Percentiles rank a stretch among this genome's conserved stretches.
phyloP scores from a whole-genome alignment of 2,329 filamentous ascomycete species.

The Monosporascus sp. region DNA sequence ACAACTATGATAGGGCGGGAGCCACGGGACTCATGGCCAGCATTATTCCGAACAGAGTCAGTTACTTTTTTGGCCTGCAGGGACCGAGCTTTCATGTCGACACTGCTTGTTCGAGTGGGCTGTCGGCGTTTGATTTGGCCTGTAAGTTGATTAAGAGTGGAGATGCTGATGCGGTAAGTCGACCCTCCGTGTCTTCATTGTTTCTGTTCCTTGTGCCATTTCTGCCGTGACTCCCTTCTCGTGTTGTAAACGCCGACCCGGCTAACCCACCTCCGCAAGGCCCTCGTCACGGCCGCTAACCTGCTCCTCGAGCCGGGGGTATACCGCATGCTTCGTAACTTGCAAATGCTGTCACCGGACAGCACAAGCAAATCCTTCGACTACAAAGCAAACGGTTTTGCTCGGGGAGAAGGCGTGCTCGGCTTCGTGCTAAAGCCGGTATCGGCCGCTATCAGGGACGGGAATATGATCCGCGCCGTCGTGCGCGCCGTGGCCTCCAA shows the following conservation, averaged over 20 bases:
- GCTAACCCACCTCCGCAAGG: conserved; percentile 11
- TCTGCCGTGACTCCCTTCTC: too few relatives aligned
- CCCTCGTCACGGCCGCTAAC: conserved; percentile 29
- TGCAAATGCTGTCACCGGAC: conserved; percentile 36
- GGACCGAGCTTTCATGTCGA: conserved; percentile 33
- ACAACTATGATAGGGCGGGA: conserved; percentile 26
- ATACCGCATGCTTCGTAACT: conserved; percentile 19
- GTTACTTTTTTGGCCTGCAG: conserved; percentile 34
- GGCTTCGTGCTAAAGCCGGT: conserved; percentile 47
- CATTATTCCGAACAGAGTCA: conserved; percentile 35
- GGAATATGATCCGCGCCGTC: conserved; percentile 27
- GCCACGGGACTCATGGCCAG: conserved; percentile 26
- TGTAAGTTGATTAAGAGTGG: background rate
- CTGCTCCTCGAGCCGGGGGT: conserved; percentile 26
- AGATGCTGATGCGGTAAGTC: background rate
- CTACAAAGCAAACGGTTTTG: conserved; percentile 26
- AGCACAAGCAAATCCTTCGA: conserved; percentile 23
- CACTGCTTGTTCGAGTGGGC: conserved; percentile 33
- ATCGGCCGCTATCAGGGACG: conserved; percentile 37
- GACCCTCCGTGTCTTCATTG: background rate
- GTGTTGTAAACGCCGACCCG: background rate
- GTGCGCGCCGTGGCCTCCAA: conserved; percentile 16
- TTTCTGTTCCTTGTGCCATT: too few relatives aligned
- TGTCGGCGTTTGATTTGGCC: conserved; percentile 27
- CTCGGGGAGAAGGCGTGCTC: conserved; percentile 47